Evolutionary conservation across 2,329 filamentous ascomycete species (phyloP).

Genomic region (Harringtonia aguacate): DNA sequence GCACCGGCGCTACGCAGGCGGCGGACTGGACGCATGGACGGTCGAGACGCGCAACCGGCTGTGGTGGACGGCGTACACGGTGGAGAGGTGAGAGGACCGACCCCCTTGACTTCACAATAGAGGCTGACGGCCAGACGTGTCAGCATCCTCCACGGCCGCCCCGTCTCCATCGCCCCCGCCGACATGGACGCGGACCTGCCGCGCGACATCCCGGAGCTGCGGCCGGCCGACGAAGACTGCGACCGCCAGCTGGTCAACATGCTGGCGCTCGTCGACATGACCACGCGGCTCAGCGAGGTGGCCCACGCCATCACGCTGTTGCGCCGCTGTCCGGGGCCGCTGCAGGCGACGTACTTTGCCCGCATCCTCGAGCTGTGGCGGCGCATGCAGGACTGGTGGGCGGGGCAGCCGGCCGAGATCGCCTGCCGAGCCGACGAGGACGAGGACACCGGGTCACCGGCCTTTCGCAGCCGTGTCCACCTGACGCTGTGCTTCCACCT

Average conservation of each 20-base stretch:
- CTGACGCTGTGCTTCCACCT: slow-evolving; percentile 41
- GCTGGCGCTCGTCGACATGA: slow-evolving; percentile 15
- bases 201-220: slow-evolving; percentile 3
- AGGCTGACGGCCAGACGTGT: no score
- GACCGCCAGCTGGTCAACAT: not conserved
- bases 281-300: slow-evolving; percentile 25
- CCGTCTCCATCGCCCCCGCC: slow-evolving; percentile 38
- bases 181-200: slow-evolving; percentile 45
- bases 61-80: slow-evolving; percentile 46
- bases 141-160: slow-evolving; percentile 44
- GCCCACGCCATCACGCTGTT: slow-evolving; percentile 27
- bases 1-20: slow-evolving; percentile 37
- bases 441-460: slow-evolving; percentile 22
- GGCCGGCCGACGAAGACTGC: not conserved
- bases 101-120: no score
- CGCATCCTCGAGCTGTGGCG: slow-evolving; percentile 25
- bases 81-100: no score
- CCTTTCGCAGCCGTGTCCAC: slow-evolving; percentile 39
- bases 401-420: slow-evolving; percentile 23
- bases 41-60: slow-evolving; percentile 43
- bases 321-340: slow-evolving; percentile 24
- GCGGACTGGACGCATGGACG: slow-evolving; percentile 33
- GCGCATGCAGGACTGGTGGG: slow-evolving; percentile 30
- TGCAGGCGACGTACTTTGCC: slow-evolving; percentile 27
- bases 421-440: slow-evolving; percentile 28